Evolutionary conservation across 2,329 filamentous ascomycete genomes (phyloP), one percentile per base, ranked within the genome.

Genomic region (Gnomoniopsis smithogilvyi): DNA sequence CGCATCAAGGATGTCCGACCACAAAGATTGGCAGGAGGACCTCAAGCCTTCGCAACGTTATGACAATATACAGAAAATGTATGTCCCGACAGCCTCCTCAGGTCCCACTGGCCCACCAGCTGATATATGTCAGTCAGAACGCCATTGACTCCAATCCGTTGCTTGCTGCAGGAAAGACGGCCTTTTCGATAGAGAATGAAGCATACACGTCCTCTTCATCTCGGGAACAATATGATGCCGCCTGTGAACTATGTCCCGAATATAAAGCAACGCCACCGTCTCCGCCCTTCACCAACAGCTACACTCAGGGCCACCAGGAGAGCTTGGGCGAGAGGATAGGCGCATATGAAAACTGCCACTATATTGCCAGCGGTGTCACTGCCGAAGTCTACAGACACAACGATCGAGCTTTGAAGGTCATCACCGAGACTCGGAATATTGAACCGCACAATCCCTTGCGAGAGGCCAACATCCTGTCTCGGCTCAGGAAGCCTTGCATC

Each of bases 401-500:
- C 22, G 66, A 74, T 54, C 76, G 78, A 19, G 95, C 94, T 2
- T 78, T 99, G 51, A 99, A 99, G 71, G 86, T 97, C 60, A 96
- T 95, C 38, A 86, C 85, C 30, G 87, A 91, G 34, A 87, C 87
- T 41, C 79, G 82, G 56, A 86, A 89, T 74, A 81, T 87, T 41
- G 86, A 90, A 60, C 95, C 95, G 11, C 95, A 99, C 73, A 87
- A 96, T 69, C 89, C 92, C 1, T 77, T 81, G 50, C 86, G 91
- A 47, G 95, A 99, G 76, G 87, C 87, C 54, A 86, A 87, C 64
- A 87, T 98, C 50, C 80, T 99, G 2, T 72, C 72, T 30, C 73
- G 78, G 12, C 78, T 91, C 17, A 78, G 78, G 26, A 80, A 80
- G 46, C 77, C 82, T 2, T 74, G 80, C 58, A 82, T 98, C 58